Conservation (phyloP, 2,329 filamentous ascomycete species). For the Aschersonia sp. region DNA sequence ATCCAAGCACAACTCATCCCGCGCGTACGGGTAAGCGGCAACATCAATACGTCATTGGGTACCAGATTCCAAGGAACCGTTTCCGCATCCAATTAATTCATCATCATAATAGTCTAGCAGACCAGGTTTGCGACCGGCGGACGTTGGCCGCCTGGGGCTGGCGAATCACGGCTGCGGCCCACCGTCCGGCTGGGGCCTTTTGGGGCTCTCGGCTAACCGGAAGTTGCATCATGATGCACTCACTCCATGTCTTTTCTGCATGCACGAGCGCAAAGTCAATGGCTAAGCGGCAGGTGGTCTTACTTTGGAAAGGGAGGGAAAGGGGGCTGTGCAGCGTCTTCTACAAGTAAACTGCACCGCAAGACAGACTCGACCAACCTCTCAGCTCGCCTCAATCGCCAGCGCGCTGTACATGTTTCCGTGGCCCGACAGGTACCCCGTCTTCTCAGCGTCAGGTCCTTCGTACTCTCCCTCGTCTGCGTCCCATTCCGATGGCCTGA, state of each 20-base stretch:
- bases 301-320: not conserved
- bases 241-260: too few relatives aligned
- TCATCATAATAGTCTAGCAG: not conserved
- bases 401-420: conserved; percentile 20
- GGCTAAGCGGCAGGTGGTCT: not conserved
- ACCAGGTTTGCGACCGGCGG: not conserved
- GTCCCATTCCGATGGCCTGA: conserved; percentile 9
- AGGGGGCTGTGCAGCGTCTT: not conserved
- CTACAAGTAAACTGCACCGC: too few relatives aligned
- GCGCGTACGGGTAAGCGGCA: not conserved
- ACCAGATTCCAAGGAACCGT: not conserved
- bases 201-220: too few relatives aligned
- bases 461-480: not conserved
- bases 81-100: too few relatives aligned
- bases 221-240: too few relatives aligned
- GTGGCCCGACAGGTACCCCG: conserved; percentile 19
- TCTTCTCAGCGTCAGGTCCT: conserved; percentile 4
- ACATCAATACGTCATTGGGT: conserved; percentile 1
- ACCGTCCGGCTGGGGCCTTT: too few relatives aligned
- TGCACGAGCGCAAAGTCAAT: too few relatives aligned
- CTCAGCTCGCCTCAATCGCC: conserved; percentile 3
- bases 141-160: not conserved
- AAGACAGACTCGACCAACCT: too few relatives aligned
- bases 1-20: not conserved
- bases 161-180: not conserved